These are phyloP conservation scores for Thraustochytrium striatum DNA, from an alignment of 352 stramenopile genomes.

Conservation along the genomic window DNA sequence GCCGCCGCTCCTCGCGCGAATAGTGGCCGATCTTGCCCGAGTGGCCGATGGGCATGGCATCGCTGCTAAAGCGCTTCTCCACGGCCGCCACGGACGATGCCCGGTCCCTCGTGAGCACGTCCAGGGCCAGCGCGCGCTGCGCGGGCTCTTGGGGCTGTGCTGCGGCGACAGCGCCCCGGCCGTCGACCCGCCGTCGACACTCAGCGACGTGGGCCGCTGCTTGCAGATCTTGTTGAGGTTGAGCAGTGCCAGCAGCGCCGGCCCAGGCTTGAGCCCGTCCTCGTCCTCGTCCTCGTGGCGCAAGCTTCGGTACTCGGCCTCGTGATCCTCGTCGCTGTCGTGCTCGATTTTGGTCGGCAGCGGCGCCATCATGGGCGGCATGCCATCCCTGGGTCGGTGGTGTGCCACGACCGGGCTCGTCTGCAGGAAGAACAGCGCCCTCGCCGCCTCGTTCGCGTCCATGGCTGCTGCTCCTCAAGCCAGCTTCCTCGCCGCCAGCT, in stretches of 20 bases:
- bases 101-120: background rate
- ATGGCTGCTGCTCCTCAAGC: background rate
- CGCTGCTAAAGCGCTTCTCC: slow-evolving; percentile 26
- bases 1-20: slow-evolving; percentile 7
- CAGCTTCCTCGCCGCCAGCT: background rate
- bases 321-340: background rate
- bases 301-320: background rate
- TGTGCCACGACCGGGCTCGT: background rate
- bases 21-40: slow-evolving; percentile 26
- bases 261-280: background rate
- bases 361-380: background rate
- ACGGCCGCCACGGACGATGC: slow-evolving; percentile 22
- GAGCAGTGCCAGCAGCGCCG: slow-evolving; percentile 1
- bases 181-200: background rate
- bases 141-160: background rate
- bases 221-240: slow-evolving; percentile 18
- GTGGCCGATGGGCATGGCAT: slow-evolving; percentile 11
- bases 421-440: slow-evolving; percentile 37
- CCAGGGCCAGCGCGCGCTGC: background rate
- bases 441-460: slow-evolving; percentile 4
- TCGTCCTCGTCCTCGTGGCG: background rate
- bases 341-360: background rate
- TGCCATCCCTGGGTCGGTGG: background rate
- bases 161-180: background rate
- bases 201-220: background rate